Base-by-base conservation (phyloP, 192 early-diverging fungal genomes). In the Phlyctochytrium bullatum region DNA sequence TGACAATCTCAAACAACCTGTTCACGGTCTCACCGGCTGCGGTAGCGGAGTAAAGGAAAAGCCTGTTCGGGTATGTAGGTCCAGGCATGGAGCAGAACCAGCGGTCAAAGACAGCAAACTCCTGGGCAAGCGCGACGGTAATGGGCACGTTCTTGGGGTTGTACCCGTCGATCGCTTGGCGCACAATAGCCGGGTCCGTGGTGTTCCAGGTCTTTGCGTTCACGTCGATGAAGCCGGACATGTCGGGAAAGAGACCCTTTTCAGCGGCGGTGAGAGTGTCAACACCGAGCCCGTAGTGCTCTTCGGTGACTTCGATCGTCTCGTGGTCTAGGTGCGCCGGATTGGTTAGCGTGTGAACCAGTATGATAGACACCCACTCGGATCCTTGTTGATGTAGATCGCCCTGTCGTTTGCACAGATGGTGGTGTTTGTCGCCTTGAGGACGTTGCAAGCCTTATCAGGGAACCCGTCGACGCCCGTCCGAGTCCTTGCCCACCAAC, bases 1-100 rank as follows among this genome's bases (percentile, higher is more conserved):
- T 57, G 54, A 57, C 25, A 34, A 52, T 24, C 17, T 33, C 35
- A 25, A 20, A 12, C 61, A 51, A 20, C 14, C 32, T 23, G 47
- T 72, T 58, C 12, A 52, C 34, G 36, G 32, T 16, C 53, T 53
- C 14, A 32, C 71, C 71, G 30, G 35, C 28, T 1, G 71, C 29
- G 34, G 71, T 72, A 14, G 64, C 66, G 24, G 66, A 54, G 30
- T 59, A n/a, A 24, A 57, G 23, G 53, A 47, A 64, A 27, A 47
- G 36, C 12, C 71, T 24, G 47, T 72, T 72, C 2, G 68, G 68
- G 28, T 54, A 31, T 14, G 68, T 70, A 25, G 68, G 68, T 25
- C 71, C 71, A 34, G 71, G 71, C 35, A 72, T 52, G 16, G 52
- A 69, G 27, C 67, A n/a, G 53, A 72, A 72, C 66, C 66, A 72